A percentile compares a stretch with the other conserved stretches of the same genome.
Evolutionary conservation across 805 yeast species (phyloP).

Genomic region (Blastobotrys americana): DNA sequence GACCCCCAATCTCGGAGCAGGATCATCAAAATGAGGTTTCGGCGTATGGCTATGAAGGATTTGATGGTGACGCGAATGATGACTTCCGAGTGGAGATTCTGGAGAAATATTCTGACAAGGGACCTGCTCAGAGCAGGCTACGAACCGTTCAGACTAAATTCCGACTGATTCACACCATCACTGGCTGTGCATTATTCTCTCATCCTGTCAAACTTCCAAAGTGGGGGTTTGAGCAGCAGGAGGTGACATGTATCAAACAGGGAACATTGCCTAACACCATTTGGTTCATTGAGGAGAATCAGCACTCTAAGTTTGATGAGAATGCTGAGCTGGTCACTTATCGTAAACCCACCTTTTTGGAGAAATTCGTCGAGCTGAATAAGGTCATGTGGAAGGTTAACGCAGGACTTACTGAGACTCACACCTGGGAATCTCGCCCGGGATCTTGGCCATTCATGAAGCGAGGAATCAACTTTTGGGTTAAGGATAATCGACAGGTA

Average conservation of each 20-base stretch:
- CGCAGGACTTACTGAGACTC: slow-evolving; percentile 41
- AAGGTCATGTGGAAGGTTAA: slow-evolving; percentile 47
- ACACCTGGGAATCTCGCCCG: slow-evolving; percentile 49
- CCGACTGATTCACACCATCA: slow-evolving; percentile 57
- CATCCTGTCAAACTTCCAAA: slow-evolving; percentile 69
- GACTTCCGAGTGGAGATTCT: slow-evolving; percentile 57
- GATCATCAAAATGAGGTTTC: slow-evolving; percentile 84
- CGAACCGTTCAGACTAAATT: slow-evolving; percentile 63
- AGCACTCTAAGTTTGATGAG: slow-evolving; percentile 42
- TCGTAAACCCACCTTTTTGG: slow-evolving; percentile 37
- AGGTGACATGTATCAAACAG: slow-evolving; percentile 74
- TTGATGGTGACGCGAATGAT: slow-evolving; percentile 61
- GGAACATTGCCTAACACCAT: slow-evolving; percentile 62
- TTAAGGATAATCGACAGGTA: slow-evolving; percentile 38
- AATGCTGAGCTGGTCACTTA: slow-evolving; percentile 32
- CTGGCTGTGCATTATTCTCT: slow-evolving; percentile 65
- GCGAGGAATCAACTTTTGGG: slow-evolving; percentile 56
- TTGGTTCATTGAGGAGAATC: slow-evolving; percentile 67
- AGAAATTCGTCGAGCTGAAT: slow-evolving; percentile 51
- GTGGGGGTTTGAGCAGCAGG: slow-evolving; percentile 82
- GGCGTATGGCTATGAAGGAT: slow-evolving; percentile 56
- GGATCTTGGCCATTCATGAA: slow-evolving; percentile 53
- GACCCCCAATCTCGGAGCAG: slow-evolving; percentile 86
- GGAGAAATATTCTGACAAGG: slow-evolving; percentile 31
- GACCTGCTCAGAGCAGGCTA: slow-evolving; percentile 34